Base-by-base conservation (phyloP, 116 monocot genomes). In the Papilionanthe hybrid region DNA sequence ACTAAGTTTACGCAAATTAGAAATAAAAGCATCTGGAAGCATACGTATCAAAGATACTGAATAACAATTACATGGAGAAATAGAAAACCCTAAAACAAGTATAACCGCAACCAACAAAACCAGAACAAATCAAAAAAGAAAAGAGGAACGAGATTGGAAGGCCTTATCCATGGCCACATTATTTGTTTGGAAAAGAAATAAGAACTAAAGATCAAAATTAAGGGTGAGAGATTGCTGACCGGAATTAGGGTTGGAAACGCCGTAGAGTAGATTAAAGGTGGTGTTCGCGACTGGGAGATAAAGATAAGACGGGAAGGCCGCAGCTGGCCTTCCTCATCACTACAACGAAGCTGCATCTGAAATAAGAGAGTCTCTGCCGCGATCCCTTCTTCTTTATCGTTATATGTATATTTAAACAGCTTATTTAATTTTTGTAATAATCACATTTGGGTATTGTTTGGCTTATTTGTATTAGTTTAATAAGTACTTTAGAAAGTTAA, bases 241-340 rank as follows among this genome's bases (percentile, higher is more conserved):
- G 20, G 92, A 89, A 84, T 94, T 92, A 8, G 97, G 94, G 71
- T 87, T 87, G 44, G 85, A 20, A 56, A 65, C 18, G 74, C 94
- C 91, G 82, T 85, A 83, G 25, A 84, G 75, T 68, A 94, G 83
- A 18, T 85, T 72, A 85, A 98, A 98, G 44, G 81, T 18, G 47
- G 77, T 82, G 2, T 81, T 79, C 43, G 90, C 87, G 77, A 98
- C 71, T 78, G 83, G 81, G 83, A 98, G 90, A 82, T 91, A 91
- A 74, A 91, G 77, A 82, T 92, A 94, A n/a, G 28, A 85, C 88
- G 56, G 97, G 88, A 44, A 98, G 92, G 20, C 87, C 94, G 60
- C 88, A 92, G 42, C 83, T 57, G 7, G 83, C 86, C 48, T 86
- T 92, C 60, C 97, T 79, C 60, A 85, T 87, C 73, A 94, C 97